A percentile compares a stretch with the other conserved stretches of the same genome.
phyloP scores from a whole-genome alignment of 2,329 filamentous ascomycete genomes.

The Fusarium chaquense region DNA sequence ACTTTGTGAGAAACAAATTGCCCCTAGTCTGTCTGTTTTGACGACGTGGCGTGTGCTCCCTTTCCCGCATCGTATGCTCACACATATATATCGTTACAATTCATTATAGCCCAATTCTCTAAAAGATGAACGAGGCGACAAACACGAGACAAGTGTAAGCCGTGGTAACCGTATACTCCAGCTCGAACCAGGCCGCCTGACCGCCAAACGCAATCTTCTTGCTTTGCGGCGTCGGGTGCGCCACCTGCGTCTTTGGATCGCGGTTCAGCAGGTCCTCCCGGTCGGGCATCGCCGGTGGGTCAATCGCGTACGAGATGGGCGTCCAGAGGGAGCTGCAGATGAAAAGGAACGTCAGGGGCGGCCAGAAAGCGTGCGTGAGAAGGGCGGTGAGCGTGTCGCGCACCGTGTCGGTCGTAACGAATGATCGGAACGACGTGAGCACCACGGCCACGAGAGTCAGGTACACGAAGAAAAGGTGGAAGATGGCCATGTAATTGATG shows the following conservation, averaged over 20 bases:
- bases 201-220: constrained; percentile 68
- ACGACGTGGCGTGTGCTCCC: not conserved
- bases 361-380: constrained; percentile 72
- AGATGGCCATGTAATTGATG: constrained; percentile 66
- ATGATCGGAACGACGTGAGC: constrained; percentile 64
- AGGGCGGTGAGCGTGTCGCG: constrained; percentile 62
- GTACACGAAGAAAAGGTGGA: constrained; percentile 68
- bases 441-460: constrained; percentile 64
- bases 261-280: constrained; percentile 67
- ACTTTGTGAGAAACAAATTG: not conserved
- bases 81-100: constrained; percentile 44
- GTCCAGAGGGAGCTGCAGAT: constrained; percentile 68
- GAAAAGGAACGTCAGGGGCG: constrained; percentile 68
- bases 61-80: constrained; percentile 2
- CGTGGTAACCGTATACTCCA: constrained; percentile 65
- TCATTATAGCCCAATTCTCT: constrained; percentile 32
- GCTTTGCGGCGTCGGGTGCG: constrained; percentile 62
- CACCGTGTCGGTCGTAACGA: constrained; percentile 54
- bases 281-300: constrained; percentile 68
- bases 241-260: constrained; percentile 67
- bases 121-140: constrained; percentile 55
- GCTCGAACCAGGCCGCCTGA: constrained; percentile 67
- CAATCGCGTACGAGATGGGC: constrained; percentile 70
- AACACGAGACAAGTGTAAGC: constrained; percentile 64
- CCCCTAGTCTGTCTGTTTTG: not conserved